These are phyloP conservation scores for Porodaedalea pini DNA, from an alignment of 1,284 basidiomycete genomes.

Conservation along the genomic window DNA sequence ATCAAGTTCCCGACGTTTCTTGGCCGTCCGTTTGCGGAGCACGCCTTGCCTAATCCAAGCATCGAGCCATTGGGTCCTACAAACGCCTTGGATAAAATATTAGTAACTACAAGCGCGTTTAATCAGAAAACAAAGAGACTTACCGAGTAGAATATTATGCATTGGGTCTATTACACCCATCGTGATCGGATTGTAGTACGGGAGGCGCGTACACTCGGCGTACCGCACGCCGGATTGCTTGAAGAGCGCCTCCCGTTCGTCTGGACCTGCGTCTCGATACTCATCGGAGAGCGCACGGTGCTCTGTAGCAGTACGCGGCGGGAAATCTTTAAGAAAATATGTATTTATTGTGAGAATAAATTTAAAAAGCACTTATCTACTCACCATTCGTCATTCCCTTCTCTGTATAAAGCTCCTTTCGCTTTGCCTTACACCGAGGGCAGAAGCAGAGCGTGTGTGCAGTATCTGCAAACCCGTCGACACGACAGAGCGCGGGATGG, in stretches of 20 bases:
- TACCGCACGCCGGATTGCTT: constrained; percentile 11
- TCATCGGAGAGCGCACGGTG: neutral
- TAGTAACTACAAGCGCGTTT: neutral
- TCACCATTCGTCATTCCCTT: neutral
- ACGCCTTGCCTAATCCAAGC: constrained; percentile 11
- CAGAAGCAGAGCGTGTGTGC: constrained; percentile 1
- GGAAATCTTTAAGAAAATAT: neutral
- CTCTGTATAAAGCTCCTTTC: neutral
- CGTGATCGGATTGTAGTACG: constrained; percentile 20
- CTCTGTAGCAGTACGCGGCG: neutral
- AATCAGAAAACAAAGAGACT: neutral
- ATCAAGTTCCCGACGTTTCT: constrained; percentile 16
- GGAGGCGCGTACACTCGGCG: constrained; percentile 12
- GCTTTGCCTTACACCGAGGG: constrained; percentile 2
- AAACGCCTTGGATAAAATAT: constrained; percentile 8
- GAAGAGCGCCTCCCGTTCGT: neutral
- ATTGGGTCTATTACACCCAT: constrained; percentile 22
- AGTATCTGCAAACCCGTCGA: constrained; percentile 13
- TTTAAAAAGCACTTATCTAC: neutral
- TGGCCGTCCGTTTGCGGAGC: constrained; percentile 9
- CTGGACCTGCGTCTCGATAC: neutral
- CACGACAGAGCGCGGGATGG: constrained; percentile 18
- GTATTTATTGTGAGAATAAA: too few relatives aligned
- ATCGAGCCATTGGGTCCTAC: constrained; percentile 19
- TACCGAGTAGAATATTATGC: constrained; percentile 24